Percentiles rank a stretch among this genome's conserved stretches.
Evolutionary conservation across 2,329 filamentous ascomycete species (phyloP).

Genomic region (Pestalotiopsis sp.): DNA sequence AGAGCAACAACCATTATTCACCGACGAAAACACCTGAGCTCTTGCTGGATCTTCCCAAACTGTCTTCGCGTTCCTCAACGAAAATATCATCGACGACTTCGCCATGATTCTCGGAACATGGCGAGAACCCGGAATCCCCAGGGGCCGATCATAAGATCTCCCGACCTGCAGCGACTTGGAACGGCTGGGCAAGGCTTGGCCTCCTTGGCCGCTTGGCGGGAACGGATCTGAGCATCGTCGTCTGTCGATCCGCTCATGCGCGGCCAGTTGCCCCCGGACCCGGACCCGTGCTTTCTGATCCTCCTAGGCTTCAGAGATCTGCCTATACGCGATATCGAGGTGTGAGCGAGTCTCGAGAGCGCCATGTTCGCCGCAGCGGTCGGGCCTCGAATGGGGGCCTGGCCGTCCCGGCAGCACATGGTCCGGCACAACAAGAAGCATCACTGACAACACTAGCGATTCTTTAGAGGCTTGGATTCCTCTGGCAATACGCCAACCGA

Average conservation of each 20-base stretch:
- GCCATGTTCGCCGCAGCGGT: neutral
- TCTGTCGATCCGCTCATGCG: conserved; percentile 3
- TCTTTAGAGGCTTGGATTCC: neutral
- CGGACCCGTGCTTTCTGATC: neutral
- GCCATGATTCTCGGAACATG: neutral
- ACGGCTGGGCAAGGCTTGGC: neutral
- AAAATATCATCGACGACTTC: neutral
- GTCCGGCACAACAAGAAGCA: neutral
- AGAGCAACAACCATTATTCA: neutral
- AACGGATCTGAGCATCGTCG: neutral
- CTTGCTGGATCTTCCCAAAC: neutral
- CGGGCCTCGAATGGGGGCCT: neutral
- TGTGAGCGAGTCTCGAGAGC: neutral
- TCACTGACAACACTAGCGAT: neutral
- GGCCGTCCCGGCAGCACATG: neutral
- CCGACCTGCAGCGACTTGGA: neutral
- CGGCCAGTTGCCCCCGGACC: neutral
- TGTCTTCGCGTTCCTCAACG: neutral
- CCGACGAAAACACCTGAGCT: neutral
- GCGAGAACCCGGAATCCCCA: neutral
- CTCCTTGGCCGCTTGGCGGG: conserved; percentile 6
- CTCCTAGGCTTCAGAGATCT: neutral
- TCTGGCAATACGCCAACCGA: neutral
- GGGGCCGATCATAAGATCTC: neutral
- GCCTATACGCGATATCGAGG: neutral